Percentiles rank a stretch among this genome's conserved stretches.
Conservation (phyloP, 2,329 filamentous ascomycete species). For the Ceratocystis harringtonii region DNA sequence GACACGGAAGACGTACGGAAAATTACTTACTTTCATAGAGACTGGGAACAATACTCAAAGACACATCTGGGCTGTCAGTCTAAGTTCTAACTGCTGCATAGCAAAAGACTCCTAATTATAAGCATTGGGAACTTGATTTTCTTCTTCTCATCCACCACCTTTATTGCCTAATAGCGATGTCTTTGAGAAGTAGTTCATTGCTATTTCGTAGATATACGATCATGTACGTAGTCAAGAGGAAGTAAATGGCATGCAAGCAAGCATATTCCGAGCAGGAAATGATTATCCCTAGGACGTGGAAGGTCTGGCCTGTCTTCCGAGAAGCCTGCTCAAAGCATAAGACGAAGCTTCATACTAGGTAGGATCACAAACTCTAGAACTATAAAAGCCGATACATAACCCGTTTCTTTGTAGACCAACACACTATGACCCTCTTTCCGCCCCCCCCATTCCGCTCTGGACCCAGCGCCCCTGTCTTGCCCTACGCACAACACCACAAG, state of each 20-base stretch:
- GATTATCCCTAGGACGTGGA: neutral
- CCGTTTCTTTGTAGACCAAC: neutral
- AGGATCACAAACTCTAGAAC: neutral
- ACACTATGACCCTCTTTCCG: neutral
- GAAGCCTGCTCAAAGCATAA: neutral
- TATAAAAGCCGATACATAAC: neutral
- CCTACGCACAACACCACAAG: neutral
- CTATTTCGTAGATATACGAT: neutral
- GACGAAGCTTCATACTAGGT: neutral
- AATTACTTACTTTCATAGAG: constrained; percentile 5
- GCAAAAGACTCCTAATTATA: neutral
- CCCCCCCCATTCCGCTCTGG: neutral
- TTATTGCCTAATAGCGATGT: neutral
- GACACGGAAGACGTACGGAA: constrained; percentile 43
- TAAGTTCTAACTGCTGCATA: neutral
- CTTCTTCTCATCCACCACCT: neutral
- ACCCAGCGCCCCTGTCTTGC: neutral
- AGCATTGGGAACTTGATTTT: neutral
- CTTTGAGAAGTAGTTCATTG: neutral
- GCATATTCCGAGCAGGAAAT: neutral
- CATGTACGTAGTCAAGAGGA: neutral
- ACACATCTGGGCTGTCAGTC: neutral
- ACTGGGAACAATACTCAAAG: constrained; percentile 38
- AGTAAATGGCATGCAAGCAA: neutral
- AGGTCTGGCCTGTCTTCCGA: neutral